Conservation (phyloP, 306 rosid species). For the Cicer judaicum region DNA sequence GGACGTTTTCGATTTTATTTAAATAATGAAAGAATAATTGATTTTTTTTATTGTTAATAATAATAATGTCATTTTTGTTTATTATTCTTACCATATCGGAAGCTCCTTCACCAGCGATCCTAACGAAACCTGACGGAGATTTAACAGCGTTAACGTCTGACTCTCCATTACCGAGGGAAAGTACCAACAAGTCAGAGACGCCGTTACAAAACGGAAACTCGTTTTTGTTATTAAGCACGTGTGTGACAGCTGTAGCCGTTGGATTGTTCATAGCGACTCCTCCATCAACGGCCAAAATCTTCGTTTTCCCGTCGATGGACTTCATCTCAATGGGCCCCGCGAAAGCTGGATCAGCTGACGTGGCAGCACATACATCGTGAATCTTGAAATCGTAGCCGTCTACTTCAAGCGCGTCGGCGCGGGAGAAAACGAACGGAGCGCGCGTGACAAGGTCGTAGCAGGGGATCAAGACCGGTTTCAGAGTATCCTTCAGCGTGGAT, state of each 20-base stretch:
- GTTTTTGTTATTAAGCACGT: conserved; percentile 87
- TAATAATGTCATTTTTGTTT: background rate
- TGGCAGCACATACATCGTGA: conserved; percentile 80
- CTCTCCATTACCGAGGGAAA: conserved; percentile 91
- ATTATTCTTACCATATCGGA: conserved; percentile 77
- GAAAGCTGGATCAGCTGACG: conserved; percentile 51
- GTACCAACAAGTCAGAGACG: conserved; percentile 75
- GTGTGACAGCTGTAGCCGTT: conserved; percentile 82
- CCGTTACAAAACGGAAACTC: conserved; percentile 87
- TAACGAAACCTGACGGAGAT: conserved; percentile 57
- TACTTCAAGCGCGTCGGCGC: conserved; percentile 91
- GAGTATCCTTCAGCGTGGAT: conserved; percentile 72
- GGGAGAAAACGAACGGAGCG: conserved; percentile 90
- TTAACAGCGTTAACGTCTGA: conserved; percentile 58
- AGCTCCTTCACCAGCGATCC: conserved; percentile 87
- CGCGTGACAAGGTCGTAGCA: conserved; percentile 91
- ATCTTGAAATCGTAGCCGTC: conserved; percentile 95
- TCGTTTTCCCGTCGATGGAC: conserved; percentile 75
- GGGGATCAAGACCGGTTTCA: conserved; percentile 83
- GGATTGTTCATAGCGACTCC: conserved; percentile 92
- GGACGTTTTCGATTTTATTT: conserved; percentile 11
- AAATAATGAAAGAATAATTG: background rate
- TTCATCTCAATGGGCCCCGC: conserved; percentile 51
- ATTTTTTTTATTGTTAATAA: background rate
- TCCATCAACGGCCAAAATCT: conserved; percentile 79